Base-by-base conservation (phyloP, 495 filamentous ascomycete species). In the Platismatia glauca region DNA sequence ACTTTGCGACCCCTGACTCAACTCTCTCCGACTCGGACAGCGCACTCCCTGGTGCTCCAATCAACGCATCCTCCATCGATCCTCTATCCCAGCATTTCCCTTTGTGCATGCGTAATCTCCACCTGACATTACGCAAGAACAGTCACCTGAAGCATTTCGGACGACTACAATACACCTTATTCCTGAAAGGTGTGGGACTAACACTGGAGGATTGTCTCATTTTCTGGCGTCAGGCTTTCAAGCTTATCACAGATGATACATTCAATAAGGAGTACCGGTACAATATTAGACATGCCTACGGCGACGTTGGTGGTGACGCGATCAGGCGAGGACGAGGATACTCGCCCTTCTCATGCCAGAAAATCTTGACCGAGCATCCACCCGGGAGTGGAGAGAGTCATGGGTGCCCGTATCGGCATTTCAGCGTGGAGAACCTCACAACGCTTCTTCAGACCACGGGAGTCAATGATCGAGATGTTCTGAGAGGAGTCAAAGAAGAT, bases 241-340 rank as follows among this genome's bases (percentile, higher is more conserved):
- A 81, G 62, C 84, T 87, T 60, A 85, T 91, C 48, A 90, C 88
- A 1, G 94, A 97, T 67, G 95, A 97, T 71, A 84, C 80, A 22
- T 96, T 95, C 82, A 91, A 91, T 70, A 96, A 95, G 61, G 89
- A 96, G 68, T 97, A 97, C 77, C 85, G 89, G 46, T 99, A 99
- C 80, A 97, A 97, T 71, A 81, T 97, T 64, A 89, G 92, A 8
- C 92, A 97, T 79, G 75, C 81, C 8, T 99, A 97, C 75, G 92
- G 92, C 62, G 92, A 97, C 68, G 92, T 97, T 0, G 95, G 95
- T 62, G 93, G 95, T 56, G 94, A 97, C 75, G 81, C 85, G 27
- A 95, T 91, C 69, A 81, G 91, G 33, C 84, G 91, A 34, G 86
- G 89, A 39, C 82, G 86, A 44, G 91, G 94, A 56, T 96, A 96